Evolutionary conservation across 75 land plant genomes (phyloP).

Genomic region (Chamaecyparis obtusa): DNA sequence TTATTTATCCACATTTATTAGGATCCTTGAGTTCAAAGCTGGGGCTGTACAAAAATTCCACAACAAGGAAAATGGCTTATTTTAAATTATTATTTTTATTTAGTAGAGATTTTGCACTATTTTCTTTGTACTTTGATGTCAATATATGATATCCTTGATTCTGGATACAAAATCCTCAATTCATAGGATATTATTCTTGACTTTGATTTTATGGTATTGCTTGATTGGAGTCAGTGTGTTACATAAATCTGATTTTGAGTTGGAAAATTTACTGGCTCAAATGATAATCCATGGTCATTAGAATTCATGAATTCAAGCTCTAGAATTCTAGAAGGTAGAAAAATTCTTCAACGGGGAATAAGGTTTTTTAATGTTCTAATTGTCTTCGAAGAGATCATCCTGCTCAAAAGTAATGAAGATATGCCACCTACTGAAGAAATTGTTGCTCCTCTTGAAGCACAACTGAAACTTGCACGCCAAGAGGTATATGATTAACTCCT

Average conservation of each 20-base stretch:
- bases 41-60: not conserved
- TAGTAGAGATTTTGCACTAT: conserved; percentile 1
- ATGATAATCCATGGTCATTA: not conserved
- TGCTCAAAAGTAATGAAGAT: conserved; percentile 94
- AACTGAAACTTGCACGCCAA: conserved; percentile 80
- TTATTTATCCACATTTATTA: not conserved
- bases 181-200: not conserved
- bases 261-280: not conserved
- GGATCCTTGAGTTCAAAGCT: not conserved
- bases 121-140: not conserved
- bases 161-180: not conserved
- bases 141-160: not conserved
- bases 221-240: not conserved
- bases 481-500: conserved; percentile 41
- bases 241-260: not conserved
- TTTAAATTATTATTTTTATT: not conserved
- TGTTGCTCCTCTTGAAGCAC: conserved; percentile 94
- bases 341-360: not conserved
- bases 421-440: conserved; percentile 95
- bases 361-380: not conserved
- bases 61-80: not conserved
- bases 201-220: not conserved
- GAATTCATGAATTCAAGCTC: not conserved
- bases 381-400: too few relatives aligned
- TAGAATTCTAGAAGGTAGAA: not conserved